These are phyloP conservation scores for Sclerotinia glacialis DNA, from an alignment of 2,329 filamentous ascomycete species.

Conservation along the genomic window DNA sequence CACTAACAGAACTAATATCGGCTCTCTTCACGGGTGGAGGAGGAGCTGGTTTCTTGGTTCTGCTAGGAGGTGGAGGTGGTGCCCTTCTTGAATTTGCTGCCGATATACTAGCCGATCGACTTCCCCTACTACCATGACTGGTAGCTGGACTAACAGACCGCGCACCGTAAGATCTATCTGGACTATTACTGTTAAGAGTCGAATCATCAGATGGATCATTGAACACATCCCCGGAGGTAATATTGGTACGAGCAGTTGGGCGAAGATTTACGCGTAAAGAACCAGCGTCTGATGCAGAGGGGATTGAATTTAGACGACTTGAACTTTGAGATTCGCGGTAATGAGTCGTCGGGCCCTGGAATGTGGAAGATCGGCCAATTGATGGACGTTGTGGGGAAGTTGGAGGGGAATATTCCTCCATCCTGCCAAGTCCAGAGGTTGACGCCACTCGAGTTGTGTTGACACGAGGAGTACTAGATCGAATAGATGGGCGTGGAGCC, in stretches of 20 bases:
- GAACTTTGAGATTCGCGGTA: constrained; percentile 50
- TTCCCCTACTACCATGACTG: constrained; percentile 50
- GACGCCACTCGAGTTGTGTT: constrained; percentile 33
- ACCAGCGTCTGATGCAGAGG: constrained; percentile 44
- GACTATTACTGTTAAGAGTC: constrained; percentile 48
- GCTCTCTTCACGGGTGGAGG: constrained; percentile 62
- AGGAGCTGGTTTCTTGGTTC: constrained; percentile 64
- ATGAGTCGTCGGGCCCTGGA: constrained; percentile 54
- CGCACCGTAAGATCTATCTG: constrained; percentile 48
- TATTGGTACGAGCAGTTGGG: constrained; percentile 28
- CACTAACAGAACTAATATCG: constrained; percentile 29
- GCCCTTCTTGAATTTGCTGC: constrained; percentile 46
- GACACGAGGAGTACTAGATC: constrained; percentile 40
- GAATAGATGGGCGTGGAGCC: constrained; percentile 49
- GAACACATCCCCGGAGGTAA: constrained; percentile 44
- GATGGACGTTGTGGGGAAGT: constrained; percentile 45
- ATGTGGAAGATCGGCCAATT: constrained; percentile 53
- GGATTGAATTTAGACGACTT: constrained; percentile 49
- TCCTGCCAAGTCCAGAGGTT: constrained; percentile 28
- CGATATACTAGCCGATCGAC: constrained; percentile 51
- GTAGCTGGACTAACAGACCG: constrained; percentile 54
- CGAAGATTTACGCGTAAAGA: constrained; percentile 40
- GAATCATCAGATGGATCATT: constrained; percentile 51
- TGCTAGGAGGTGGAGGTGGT: constrained; percentile 60
- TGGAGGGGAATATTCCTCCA: constrained; percentile 33